Conservation (phyloP, 306 rosid genomes). For the Citrullus amarus region DNA sequence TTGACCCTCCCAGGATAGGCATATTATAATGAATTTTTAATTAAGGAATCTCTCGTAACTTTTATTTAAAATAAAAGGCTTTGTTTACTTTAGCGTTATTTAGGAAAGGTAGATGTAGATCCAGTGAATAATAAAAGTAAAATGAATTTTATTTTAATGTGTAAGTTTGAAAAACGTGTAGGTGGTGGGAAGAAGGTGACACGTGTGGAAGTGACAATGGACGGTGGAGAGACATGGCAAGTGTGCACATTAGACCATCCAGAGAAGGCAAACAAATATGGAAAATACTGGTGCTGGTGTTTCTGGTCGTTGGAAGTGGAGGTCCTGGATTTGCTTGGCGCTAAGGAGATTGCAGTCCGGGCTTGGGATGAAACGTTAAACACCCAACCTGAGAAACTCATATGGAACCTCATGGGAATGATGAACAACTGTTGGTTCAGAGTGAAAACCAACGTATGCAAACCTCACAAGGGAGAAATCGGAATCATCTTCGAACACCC, state of each 20-base stretch:
- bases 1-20: no score
- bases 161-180: background rate
- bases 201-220: background rate
- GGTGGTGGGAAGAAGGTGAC: background rate
- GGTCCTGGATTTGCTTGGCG: background rate
- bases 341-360: background rate
- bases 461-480: slow-evolving; percentile 46
- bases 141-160: no score
- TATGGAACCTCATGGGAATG: slow-evolving; percentile 36
- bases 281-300: background rate
- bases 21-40: no score
- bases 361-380: background rate
- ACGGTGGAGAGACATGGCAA: background rate
- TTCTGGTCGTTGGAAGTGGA: background rate
- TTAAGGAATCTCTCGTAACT: no score
- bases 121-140: background rate
- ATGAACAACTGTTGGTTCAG: slow-evolving; percentile 91
- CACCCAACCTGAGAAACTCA: background rate
- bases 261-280: background rate
- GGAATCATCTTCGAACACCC: slow-evolving; percentile 74
- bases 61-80: no score
- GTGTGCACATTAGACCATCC: background rate
- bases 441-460: slow-evolving; percentile 53
- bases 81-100: background rate
- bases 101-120: background rate